Evolutionary conservation across 202 grass and related monocot genomes (phyloP).

Genomic region (Hordeum pubiflorum): DNA sequence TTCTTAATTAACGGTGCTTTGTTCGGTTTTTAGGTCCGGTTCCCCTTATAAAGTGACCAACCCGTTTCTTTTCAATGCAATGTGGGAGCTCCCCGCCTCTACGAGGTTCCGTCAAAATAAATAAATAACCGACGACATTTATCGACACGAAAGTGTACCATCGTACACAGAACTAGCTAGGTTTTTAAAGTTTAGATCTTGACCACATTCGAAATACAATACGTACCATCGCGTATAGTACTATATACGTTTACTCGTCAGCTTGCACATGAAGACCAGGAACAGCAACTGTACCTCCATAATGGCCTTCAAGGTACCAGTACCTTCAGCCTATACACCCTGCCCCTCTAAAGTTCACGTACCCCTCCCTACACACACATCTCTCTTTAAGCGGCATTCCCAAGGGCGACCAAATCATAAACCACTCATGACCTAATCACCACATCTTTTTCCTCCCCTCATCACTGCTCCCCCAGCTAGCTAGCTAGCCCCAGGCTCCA

Average conservation of each 20-base stretch:
- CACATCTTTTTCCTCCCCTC: slow-evolving; percentile 33
- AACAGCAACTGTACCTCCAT: slow-evolving; percentile 28
- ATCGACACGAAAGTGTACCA: not conserved
- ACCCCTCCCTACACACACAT: not conserved
- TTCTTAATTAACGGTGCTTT: too few species aligned
- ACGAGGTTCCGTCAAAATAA: too few species aligned
- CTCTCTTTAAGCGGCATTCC: slow-evolving; percentile 46
- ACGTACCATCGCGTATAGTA: not conserved
- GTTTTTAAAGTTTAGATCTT: slow-evolving; percentile 9
- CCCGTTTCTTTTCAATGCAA: too few species aligned
- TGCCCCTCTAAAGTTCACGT: slow-evolving; percentile 14
- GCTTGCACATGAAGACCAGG: slow-evolving; percentile 29
- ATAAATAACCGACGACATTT: not conserved
- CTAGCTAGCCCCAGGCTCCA: slow-evolving; percentile 33
- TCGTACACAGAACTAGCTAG: not conserved
- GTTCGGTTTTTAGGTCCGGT: too few species aligned
- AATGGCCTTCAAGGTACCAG: slow-evolving; percentile 31
- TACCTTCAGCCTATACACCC: slow-evolving; percentile 32
- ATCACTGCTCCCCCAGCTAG: slow-evolving; percentile 26
- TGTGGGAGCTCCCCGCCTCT: too few species aligned
- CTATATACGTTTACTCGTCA: slow-evolving; percentile 20
- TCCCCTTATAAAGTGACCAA: too few species aligned
- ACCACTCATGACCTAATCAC: slow-evolving; percentile 87
- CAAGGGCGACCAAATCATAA: slow-evolving; percentile 60
- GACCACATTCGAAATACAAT: not conserved